Conservation (phyloP, 2,329 filamentous ascomycete genomes). For the Botrytis medusae region DNA sequence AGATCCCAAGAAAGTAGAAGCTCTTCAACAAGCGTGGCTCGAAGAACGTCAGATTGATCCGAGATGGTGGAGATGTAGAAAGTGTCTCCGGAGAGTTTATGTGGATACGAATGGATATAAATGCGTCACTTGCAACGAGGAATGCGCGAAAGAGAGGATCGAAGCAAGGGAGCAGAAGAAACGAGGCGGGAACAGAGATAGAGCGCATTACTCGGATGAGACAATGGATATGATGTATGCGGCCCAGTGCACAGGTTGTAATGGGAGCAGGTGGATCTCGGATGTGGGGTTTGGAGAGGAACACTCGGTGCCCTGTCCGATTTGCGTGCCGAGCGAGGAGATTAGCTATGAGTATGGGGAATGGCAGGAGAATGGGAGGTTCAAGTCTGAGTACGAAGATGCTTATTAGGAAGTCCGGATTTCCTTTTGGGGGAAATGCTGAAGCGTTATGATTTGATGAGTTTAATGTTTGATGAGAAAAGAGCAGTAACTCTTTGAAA, state of each 20-base stretch:
- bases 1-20: conserved; percentile 21
- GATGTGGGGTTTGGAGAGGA: not conserved
- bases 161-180: conserved; percentile 10
- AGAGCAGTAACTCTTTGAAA: not conserved
- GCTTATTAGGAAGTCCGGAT: not conserved
- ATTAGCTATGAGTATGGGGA: not conserved
- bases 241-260: not conserved
- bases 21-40: conserved; percentile 31
- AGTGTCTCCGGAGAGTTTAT: conserved; percentile 31
- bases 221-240: not conserved
- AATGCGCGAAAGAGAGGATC: conserved; percentile 30
- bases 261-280: not conserved
- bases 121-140: conserved; percentile 31
- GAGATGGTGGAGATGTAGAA: conserved; percentile 36
- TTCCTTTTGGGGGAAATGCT: not conserved
- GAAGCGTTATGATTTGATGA: not conserved
- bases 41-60: conserved; percentile 28
- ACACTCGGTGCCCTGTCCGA: conserved; percentile 6
- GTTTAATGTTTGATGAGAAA: not conserved
- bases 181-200: not conserved
- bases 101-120: conserved; percentile 29
- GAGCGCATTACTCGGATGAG: too few species aligned
- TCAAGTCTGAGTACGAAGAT: not conserved
- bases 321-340: conserved; percentile 4
- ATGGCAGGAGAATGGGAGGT: not conserved